Percentiles rank a stretch among this genome's conserved stretches.
These are phyloP conservation scores for Mycosarcoma maydis DNA, from an alignment of 1,284 basidiomycete genomes.

Conservation along the genomic window DNA sequence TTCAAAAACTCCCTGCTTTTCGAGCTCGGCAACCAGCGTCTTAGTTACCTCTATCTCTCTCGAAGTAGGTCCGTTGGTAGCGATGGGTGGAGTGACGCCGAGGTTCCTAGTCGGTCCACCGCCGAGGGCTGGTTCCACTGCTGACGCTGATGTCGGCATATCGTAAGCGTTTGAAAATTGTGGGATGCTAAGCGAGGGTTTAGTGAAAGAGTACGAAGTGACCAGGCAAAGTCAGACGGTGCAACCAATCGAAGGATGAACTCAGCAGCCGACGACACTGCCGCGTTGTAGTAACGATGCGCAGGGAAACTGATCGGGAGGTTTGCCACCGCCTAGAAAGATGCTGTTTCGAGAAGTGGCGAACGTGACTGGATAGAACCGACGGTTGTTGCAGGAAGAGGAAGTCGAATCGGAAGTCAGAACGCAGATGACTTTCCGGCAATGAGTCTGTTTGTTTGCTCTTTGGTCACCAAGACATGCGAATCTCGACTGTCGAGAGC, in stretches of 20 bases:
- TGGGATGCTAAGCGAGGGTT: neutral
- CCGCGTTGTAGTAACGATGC: no score
- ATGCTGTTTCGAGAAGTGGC: no score
- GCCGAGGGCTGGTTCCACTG: conserved; percentile 45
- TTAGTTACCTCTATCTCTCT: conserved; percentile 73
- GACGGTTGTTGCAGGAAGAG: no score
- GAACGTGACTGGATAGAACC: no score
- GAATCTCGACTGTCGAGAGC: no score
- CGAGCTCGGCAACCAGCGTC: conserved; percentile 87
- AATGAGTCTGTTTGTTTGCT: no score
- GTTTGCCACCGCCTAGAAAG: no score
- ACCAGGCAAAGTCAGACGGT: no score
- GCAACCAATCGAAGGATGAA: neutral
- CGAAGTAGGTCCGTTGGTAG: conserved; percentile 68
- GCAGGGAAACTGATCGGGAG: no score
- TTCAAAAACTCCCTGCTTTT: conserved; percentile 87
- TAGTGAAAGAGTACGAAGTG: no score
- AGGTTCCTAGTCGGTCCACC: conserved; percentile 46
- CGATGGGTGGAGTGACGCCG: conserved; percentile 86
- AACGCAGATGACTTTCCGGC: neutral
- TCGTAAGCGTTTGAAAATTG: neutral
- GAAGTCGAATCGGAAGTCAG: no score
- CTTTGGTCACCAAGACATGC: no score
- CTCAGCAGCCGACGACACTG: neutral
- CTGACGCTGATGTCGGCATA: conserved; percentile 45